Evolutionary conservation across 73 alveolate genomes (phyloP), one percentile per base, ranked within the genome.

Genomic region (Paramecium caudatum): DNA sequence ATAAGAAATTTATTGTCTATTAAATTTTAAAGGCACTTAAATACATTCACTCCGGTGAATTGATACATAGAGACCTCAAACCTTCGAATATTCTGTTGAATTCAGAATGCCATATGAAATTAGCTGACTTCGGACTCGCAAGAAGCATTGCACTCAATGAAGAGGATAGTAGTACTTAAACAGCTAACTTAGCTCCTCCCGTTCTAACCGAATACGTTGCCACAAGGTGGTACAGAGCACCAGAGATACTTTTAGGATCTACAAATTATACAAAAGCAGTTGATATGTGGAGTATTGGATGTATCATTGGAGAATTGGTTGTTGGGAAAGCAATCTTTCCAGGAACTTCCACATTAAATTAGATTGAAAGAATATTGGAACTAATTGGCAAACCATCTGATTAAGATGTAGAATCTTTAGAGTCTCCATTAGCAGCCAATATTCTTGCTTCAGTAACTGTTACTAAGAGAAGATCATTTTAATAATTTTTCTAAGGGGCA

Each of bases 271-370:
- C 99, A 27, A 90, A 94, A 90, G 98, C 96, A 10, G 99, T 96
- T 46, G 99, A 97, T 84, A 97, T 97, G 98, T 97, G 99, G 99
- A 92, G 98, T 49, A 92, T 97, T 17, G 99, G 99, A 23, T 97
- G 99, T 80, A 97, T 97, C 49, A 86, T 97, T 39, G 99, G 98
- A 3, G 99, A 97, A 78, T 91, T 97, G 61, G 93, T 96, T 0
- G 49, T 85, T 15, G 97, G 98, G 33, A 94, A 93, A 55, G 98
- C 99, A 1, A 74, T 96, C 41, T 94, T 96, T 61, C 98, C 98
- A 9, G 99, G 98, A 3, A 94, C 96, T 12, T 94, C 96, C 13
- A 95, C 97, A 4, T 92, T 91, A 27, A 95, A 95, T 82, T 94
- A 96, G 90, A 47, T 96, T 21, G 96, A 96, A 43, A 65, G 96